Conservation (phyloP, 192 early-diverging fungal species). For the Coemansia sp. region DNA sequence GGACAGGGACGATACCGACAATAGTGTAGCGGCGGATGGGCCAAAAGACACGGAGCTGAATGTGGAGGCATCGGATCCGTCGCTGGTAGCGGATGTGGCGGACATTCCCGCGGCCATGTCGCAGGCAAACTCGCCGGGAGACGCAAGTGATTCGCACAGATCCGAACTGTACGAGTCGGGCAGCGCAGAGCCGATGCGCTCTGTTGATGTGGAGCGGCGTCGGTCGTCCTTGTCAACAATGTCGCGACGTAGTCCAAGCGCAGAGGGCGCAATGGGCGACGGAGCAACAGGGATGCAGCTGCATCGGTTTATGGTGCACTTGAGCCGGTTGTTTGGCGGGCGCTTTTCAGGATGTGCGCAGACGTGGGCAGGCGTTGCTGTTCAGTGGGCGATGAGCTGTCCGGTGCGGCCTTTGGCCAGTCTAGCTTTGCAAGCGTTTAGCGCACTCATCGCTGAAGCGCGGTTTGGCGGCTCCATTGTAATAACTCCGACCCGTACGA, state of each 20-base stretch:
- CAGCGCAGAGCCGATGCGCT: background rate
- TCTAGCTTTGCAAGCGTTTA: constrained; percentile 35
- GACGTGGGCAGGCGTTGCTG: constrained; percentile 32
- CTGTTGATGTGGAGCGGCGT: background rate
- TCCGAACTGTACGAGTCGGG: background rate
- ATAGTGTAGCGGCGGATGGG: background rate
- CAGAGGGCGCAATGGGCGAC: background rate
- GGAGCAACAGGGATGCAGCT: constrained; percentile 6
- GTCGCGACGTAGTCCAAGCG: background rate
- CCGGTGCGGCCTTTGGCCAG: constrained; percentile 29
- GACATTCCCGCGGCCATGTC: constrained; percentile 29
- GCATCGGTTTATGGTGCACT: constrained; percentile 34
- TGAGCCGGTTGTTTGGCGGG: constrained; percentile 36
- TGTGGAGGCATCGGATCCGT: constrained; percentile 30
- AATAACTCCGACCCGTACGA: constrained; percentile 40
- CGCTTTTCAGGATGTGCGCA: constrained; percentile 34
- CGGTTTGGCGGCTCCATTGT: constrained; percentile 34
- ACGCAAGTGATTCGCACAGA: background rate
- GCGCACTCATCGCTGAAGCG: constrained; percentile 37
- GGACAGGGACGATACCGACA: background rate
- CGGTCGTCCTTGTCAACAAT: background rate
- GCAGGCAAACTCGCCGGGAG: constrained; percentile 19
- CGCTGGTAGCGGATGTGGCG: constrained; percentile 43
- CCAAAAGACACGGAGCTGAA: background rate
- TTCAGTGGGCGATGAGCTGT: constrained; percentile 52